Evolutionary conservation across 192 early-diverging fungal species (phyloP), one percentile per base, ranked within the genome.

Genomic region (Spinellus fusiger): DNA sequence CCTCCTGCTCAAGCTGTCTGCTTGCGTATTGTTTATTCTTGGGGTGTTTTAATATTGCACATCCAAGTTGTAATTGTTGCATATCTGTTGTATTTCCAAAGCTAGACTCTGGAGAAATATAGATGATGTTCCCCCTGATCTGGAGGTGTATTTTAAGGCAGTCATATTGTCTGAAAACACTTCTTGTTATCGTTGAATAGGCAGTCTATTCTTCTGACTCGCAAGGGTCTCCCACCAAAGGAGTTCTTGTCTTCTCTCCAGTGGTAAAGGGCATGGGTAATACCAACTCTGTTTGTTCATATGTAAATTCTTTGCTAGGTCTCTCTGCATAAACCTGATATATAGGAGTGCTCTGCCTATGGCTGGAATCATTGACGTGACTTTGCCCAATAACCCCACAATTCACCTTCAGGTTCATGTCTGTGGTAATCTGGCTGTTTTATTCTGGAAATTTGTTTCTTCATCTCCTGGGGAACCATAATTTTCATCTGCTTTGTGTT

Each of bases 131-230:
- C 65, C 58, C 6, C 65, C 65, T 9, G 13, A 32, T 38, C 55
- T 54, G 27, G 33, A 59, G 27, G 23, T 35, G 38, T 67, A 67
- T 28, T 67, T 60, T 10, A 67, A 10, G n/a, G 58, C 56, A 20
- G 65, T 67, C 1, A 32, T 67, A 25, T 55, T 67, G 52, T 67
- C 65, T 0, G 51, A 38, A 31, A 29, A 61, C 6, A 61, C 10
- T 5, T 50, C 54, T 25, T 50, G 46, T 7, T 49, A 5, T 12
- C 26, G 7, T 7, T 40, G 56, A 6, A 65, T 65, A 0, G 54
- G 47, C 35, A 40, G 31, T 3, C 55, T 54, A 32, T 56, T 65
- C 54, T n/a, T 35, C 26, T 18, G 16, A 8, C 3, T 31, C 5
- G 31, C 23, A 8, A 8, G 3, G 8, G 23, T 35, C 7, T 54